Evolutionary conservation across 768 basidiomycete genomes (phyloP), one percentile per base, ranked within the genome.

Genomic region (Clitopilus passeckerianus): DNA sequence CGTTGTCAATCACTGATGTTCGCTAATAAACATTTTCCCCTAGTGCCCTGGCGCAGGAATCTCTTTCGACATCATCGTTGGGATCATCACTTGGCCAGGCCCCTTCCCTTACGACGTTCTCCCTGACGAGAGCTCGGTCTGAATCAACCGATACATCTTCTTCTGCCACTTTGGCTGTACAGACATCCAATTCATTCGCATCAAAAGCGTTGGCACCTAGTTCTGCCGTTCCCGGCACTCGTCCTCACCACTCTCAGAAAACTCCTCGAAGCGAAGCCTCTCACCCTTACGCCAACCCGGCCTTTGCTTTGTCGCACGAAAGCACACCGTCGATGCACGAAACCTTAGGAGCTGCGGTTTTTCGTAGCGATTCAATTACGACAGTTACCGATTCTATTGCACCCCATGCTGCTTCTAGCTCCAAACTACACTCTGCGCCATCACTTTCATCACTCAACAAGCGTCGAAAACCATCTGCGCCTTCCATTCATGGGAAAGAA

Each of bases 231-330:
- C 27, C 27, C 27, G 59, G 65, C 61, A 60, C 66, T 58, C 67
- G 58, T 63, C 68, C 61, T 46, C 52, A 4, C 14, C 34, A 57
- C 50, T 33, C 53, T 61, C 60, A 58, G 57, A 35, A 55, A 54
- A 66, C 67, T 63, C 71, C 68, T 59, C 66, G 68, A 43, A 75
- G 74, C 60, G 78, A 78, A 62, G 75, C 68, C 37, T 66, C 80
- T 37, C 91, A 93, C 73, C 91, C 91, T 24, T 93, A 91, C 68
- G 91, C 91, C 56, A 91, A 92, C 65, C 90, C 90, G 7, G 87
- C 91, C 61, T 74, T 89, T 50, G 81, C 81, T 33, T 69, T 73
- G 24, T 72, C 73, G 35, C 70, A 74, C 54, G 68, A 76, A 57
- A 64, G 75, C 50, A 57, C 65, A 67, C 24, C 62, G 68, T 53